Conservation (phyloP, 1,284 basidiomycete species). For the Caloboletus firmus region DNA sequence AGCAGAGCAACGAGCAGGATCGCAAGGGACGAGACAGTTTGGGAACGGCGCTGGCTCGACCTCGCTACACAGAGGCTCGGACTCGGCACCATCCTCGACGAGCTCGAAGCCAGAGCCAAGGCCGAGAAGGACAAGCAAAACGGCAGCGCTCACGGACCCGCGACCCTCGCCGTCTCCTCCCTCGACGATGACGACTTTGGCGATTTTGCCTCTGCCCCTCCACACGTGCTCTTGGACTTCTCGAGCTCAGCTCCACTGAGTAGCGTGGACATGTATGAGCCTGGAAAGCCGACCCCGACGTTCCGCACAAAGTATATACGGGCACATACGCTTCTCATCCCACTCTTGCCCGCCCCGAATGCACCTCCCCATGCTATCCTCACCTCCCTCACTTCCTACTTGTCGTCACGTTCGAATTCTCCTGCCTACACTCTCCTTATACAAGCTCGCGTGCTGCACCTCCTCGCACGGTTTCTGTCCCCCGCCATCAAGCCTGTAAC, state of each 20-base stretch:
- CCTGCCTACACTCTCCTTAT: slow-evolving; percentile 42
- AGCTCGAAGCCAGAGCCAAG: slow-evolving; percentile 48
- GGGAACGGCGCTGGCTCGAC: slow-evolving; percentile 69
- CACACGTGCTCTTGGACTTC: slow-evolving; percentile 23
- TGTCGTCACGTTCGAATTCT: slow-evolving; percentile 28
- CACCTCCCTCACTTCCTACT: slow-evolving; percentile 46
- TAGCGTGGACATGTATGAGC: slow-evolving; percentile 14
- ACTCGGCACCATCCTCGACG: slow-evolving; percentile 56
- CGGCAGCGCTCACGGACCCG: slow-evolving; percentile 37
- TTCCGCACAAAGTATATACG: slow-evolving; percentile 58
- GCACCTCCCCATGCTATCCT: slow-evolving; percentile 59
- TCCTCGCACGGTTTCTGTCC: slow-evolving; percentile 76
- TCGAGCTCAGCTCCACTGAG: slow-evolving; percentile 16
- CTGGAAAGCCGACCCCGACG: slow-evolving; percentile 34
- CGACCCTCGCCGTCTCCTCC: slow-evolving; percentile 54
- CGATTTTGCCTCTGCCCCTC: slow-evolving; percentile 64
- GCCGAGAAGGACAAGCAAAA: slow-evolving; percentile 15
- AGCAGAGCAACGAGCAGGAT: slow-evolving; percentile 66
- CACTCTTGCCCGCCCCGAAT: slow-evolving; percentile 54
- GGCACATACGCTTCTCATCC: slow-evolving; percentile 63
- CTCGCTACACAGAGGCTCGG: slow-evolving; percentile 47
- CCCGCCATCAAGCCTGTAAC: slow-evolving; percentile 63
- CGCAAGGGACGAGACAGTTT: slow-evolving; percentile 69
- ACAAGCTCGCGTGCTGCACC: slow-evolving; percentile 64
- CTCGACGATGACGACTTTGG: slow-evolving; percentile 92